These are phyloP conservation scores for Venturia nashicola DNA, from an alignment of 2,329 filamentous ascomycete genomes.

Conservation along the genomic window DNA sequence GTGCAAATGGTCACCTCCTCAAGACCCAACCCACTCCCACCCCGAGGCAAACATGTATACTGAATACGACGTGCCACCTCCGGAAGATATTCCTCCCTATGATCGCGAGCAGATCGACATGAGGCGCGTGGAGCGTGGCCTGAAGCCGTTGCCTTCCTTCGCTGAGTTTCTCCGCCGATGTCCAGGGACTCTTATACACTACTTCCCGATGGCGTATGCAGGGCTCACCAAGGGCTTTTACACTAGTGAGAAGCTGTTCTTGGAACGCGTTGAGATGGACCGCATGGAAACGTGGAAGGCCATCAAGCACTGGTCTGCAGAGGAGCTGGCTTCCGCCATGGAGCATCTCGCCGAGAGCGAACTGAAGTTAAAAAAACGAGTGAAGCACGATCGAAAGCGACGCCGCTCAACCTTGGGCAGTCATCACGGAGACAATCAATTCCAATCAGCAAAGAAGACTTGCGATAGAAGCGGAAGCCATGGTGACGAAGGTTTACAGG, in stretches of 20 bases:
- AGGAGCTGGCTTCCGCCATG: neutral
- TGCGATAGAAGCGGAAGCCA: neutral
- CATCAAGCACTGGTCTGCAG: neutral
- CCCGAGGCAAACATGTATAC: neutral
- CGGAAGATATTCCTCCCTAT: neutral
- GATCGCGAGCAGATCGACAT: neutral
- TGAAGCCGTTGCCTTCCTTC: neutral
- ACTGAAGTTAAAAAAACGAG: neutral
- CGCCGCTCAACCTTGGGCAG: neutral
- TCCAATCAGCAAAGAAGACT: neutral
- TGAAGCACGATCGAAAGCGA: neutral
- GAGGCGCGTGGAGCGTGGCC: neutral
- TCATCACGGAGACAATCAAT: neutral
- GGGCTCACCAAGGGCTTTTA: neutral
- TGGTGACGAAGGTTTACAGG: neutral
- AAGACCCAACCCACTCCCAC: neutral
- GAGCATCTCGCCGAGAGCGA: neutral
- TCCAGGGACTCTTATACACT: neutral
- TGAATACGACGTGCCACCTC: neutral
- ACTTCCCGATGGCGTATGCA: neutral
- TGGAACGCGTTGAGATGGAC: neutral
- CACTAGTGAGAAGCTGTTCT: neutral
- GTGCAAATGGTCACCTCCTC: neutral
- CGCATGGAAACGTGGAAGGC: neutral
- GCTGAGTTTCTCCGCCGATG: neutral